phyloP scores from a whole-genome alignment of 257 asterid genomes.

The Dorcoceras hygrometricum region DNA sequence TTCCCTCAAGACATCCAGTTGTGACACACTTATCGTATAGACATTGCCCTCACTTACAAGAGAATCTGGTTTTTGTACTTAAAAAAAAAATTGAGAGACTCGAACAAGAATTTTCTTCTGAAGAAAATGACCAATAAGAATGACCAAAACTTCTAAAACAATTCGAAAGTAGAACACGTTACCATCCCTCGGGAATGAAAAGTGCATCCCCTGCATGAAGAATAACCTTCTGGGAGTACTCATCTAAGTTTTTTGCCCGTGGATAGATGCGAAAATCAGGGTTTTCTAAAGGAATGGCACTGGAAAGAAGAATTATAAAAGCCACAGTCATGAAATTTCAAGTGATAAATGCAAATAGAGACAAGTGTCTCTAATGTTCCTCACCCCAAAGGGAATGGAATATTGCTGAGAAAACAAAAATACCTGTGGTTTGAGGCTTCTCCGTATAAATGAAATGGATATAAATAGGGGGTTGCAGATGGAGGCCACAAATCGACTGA shows the following conservation, averaged over 20 bases:
- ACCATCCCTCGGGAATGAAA: slow-evolving; percentile 99
- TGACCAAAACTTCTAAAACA: slow-evolving; percentile 15
- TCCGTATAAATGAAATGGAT: slow-evolving; percentile 84
- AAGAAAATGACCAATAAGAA: background rate
- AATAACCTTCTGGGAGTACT: slow-evolving; percentile 67
- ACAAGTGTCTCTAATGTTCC: slow-evolving; percentile 6
- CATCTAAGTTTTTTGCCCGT: slow-evolving; percentile 52
- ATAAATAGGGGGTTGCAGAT: slow-evolving; percentile 68
- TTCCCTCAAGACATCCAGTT: background rate
- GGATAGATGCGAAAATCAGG: slow-evolving; percentile 58
- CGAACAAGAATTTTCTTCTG: slow-evolving; percentile 9
- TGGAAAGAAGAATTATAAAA: slow-evolving; percentile 34
- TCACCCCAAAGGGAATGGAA: background rate
- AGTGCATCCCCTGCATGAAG: slow-evolving; percentile 93
- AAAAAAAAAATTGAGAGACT: slow-evolving; percentile 23
- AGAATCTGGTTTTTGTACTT: slow-evolving; percentile 4
- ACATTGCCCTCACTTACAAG: slow-evolving; percentile 14
- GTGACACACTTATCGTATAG: slow-evolving; percentile 9
- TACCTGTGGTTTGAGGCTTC: slow-evolving; percentile 98
- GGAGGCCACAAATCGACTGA: slow-evolving; percentile 97
- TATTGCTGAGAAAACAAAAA: slow-evolving; percentile 18
- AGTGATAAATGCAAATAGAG: slow-evolving; percentile 20
- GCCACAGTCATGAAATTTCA: slow-evolving; percentile 19
- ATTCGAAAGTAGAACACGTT: slow-evolving; percentile 21
- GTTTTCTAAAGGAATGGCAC: slow-evolving; percentile 65